A percentile compares a stretch with the other conserved stretches of the same genome.
phyloP scores from a whole-genome alignment of 148 eudicot species.

The Diospyros lotus region DNA sequence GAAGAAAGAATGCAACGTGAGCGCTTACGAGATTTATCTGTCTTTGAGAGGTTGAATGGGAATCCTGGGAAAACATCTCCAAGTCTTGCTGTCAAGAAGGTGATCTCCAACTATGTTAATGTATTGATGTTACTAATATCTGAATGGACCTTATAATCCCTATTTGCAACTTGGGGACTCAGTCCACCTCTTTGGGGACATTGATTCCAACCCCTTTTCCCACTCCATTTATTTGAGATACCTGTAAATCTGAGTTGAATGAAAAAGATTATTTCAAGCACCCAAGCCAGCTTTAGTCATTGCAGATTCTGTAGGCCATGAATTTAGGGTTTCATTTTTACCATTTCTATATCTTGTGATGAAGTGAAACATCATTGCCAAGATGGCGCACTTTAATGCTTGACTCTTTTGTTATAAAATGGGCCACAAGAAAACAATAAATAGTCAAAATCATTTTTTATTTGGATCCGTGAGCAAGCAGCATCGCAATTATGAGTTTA shows the following conservation, averaged over 20 bases:
- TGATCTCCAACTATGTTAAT: slow-evolving; percentile 14
- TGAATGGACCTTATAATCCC: not conserved
- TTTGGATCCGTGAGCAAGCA: not conserved
- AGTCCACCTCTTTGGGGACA: not conserved
- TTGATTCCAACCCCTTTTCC: not conserved
- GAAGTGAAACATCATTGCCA: not conserved
- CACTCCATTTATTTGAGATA: not conserved
- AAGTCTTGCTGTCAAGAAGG: slow-evolving; percentile 87
- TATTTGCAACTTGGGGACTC: not conserved
- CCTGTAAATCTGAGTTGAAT: not conserved
- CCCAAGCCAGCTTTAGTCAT: not conserved
- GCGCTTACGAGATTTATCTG: slow-evolving; percentile 76
- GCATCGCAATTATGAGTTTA: not conserved
- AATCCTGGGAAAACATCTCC: slow-evolving; percentile 66
- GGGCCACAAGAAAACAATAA: not conserved
- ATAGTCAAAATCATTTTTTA: no score
- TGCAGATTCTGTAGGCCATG: not conserved
- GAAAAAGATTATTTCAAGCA: not conserved
- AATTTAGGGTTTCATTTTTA: not conserved
- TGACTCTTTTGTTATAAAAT: not conserved
- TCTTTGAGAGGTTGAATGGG: slow-evolving; percentile 80
- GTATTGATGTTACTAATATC: not conserved
- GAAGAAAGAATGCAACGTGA: slow-evolving; percentile 82
- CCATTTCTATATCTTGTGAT: not conserved
- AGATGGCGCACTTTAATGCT: not conserved